Conservation (phyloP, 441 rosid species). For the Corymbia citriodora region DNA sequence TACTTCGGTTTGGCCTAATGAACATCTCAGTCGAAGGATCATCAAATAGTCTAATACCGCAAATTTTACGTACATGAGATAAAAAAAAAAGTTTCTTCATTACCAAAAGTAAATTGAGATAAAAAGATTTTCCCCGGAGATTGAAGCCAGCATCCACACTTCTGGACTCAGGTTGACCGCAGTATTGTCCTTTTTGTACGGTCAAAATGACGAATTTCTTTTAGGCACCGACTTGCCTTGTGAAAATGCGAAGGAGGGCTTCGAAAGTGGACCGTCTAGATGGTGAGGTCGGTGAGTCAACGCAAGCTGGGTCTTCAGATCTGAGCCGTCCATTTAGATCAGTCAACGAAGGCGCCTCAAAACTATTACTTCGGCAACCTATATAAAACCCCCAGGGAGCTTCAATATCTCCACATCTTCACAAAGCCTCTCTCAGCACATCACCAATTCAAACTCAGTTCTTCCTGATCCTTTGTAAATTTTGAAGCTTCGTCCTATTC, state of each 20-base stretch:
- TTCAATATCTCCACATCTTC: too few relatives aligned
- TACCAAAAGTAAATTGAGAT: not conserved
- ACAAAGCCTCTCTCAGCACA: too few relatives aligned
- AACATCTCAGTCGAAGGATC: not conserved
- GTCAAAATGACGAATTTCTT: not conserved
- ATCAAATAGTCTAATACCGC: not conserved
- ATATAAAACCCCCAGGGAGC: too few relatives aligned
- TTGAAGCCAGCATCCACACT: not conserved
- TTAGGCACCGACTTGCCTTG: not conserved
- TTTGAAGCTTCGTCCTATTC: too few relatives aligned
- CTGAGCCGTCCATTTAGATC: too few relatives aligned
- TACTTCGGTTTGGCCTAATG: not conserved
- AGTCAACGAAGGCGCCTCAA: too few relatives aligned
- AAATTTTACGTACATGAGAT: not conserved
- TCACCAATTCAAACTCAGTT: too few relatives aligned
- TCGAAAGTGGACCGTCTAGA: not conserved
- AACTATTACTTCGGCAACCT: too few relatives aligned
- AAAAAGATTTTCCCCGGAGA: not conserved
- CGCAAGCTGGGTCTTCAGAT: too few relatives aligned
- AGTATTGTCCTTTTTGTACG: not conserved
- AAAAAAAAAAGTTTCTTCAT: not conserved
- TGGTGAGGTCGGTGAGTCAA: too few relatives aligned
- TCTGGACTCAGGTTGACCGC: not conserved
- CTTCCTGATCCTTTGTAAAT: too few relatives aligned
- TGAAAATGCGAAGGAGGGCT: not conserved